Base-by-base conservation (phyloP, 352 stramenopile genomes). In the Achlya hypogyna region DNA sequence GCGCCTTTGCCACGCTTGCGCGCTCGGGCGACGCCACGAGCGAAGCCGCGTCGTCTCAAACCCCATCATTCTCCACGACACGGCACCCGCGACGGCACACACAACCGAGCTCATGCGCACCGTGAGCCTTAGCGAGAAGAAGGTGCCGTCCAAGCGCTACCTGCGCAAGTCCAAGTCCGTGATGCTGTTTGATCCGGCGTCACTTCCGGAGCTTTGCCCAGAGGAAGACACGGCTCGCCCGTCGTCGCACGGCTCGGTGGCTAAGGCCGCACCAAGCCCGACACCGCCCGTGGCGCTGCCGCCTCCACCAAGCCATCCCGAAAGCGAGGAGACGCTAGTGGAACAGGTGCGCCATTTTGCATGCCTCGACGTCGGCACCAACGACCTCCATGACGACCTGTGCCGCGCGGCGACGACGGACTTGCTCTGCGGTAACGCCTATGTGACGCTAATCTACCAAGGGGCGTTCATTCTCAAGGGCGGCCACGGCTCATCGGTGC, bases 381-480 rank as follows among this genome's bases (percentile, higher is more conserved):
- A 51, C 20, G 27, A 53, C 20, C 38, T 63, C 18, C 53, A 63
- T 25, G 53, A 63, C 25, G 38, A 18, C 18, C 31, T 63, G 20
- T 63, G 53, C 1, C 16, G 1, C 14, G 31, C 18, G 16, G 53
- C 27, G 18, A 18, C 16, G 16, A n/a, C 38, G 14, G 53, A 51
- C 18, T 18, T 63, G 20, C 16, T 52, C 12, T 51, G 22, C 53
- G 38, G 16, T 0, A 63, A 63, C 25, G 53, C 16, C 1, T 63
- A 63, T 25, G 53, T 63, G 31, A 63, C 53, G 31, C 53, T 63
- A 16, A 63, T 63, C 25, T 63, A 63, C 38, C 53, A 63, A 63
- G 53, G 53, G 16, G 22, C 53, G 31, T 18, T 16, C 14, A 25
- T 63, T 18, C 38, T 63, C 31, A 63, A 63, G 49, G 53, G 53